Percentiles rank a stretch among this genome's conserved stretches.
phyloP scores from a whole-genome alignment of 305 asterid species.

The Plantago coronopus region DNA sequence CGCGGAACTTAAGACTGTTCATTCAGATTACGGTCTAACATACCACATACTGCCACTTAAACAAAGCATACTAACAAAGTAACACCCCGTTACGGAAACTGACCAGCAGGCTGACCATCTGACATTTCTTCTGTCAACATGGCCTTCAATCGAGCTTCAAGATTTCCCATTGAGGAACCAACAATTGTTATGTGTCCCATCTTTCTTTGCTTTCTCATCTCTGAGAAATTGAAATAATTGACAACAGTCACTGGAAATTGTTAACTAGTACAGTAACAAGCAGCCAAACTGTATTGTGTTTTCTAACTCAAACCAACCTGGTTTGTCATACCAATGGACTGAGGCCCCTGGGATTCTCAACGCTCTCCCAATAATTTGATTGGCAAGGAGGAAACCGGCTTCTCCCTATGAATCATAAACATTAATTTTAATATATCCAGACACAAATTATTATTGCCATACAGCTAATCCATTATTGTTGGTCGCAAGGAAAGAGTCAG shows the following conservation, averaged over 20 bases:
- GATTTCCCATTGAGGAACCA: slow-evolving; percentile 76
- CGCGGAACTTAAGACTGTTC: too few relatives aligned
- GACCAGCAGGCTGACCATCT: slow-evolving; percentile 48
- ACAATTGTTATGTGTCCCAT: slow-evolving; percentile 92
- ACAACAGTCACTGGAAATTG: slow-evolving; percentile 6
- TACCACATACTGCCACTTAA: slow-evolving; percentile 11
- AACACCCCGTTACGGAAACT: slow-evolving; percentile 13
- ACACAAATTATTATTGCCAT: not conserved
- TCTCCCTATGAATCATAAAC: slow-evolving; percentile 71
- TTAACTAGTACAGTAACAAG: not conserved
- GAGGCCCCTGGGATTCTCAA: slow-evolving; percentile 77
- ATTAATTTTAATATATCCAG: slow-evolving; percentile 16
- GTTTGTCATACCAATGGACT: slow-evolving; percentile 96
- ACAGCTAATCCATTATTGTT: slow-evolving; percentile 18
- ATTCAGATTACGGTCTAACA: too few relatives aligned
- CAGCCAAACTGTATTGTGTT: not conserved
- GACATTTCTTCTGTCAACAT: slow-evolving; percentile 48
- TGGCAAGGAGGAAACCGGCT: slow-evolving; percentile 65
- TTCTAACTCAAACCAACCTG: slow-evolving; percentile 49
- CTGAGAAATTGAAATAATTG: slow-evolving; percentile 32
- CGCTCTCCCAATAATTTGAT: slow-evolving; percentile 71
- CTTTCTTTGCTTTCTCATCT: slow-evolving; percentile 91
- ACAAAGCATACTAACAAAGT: slow-evolving; percentile 13
- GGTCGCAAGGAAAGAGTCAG: too few relatives aligned
- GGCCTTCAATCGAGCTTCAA: slow-evolving; percentile 60